Conservation (phyloP, 805 yeast species). For the Suhomyces xylopsoci region DNA sequence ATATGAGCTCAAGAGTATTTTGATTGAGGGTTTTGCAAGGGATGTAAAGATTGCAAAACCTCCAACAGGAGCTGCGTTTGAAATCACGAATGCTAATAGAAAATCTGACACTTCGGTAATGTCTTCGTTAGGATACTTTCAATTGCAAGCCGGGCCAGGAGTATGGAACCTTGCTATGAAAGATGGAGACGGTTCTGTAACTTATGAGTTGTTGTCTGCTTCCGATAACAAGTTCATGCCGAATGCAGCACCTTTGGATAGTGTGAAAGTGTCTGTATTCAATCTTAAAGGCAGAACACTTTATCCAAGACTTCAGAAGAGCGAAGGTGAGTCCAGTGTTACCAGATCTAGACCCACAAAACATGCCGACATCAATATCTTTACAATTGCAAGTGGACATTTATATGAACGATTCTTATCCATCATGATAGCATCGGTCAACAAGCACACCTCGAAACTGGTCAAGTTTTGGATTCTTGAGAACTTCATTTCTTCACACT, state of each 20-base stretch:
- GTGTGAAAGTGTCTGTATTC: neutral
- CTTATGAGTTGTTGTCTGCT: slow-evolving; percentile 35
- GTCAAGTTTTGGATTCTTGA: slow-evolving; percentile 87
- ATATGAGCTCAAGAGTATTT: slow-evolving; percentile 50
- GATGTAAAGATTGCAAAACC: slow-evolving; percentile 36
- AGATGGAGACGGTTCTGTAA: slow-evolving; percentile 18
- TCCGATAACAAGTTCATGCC: slow-evolving; percentile 39
- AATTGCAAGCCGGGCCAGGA: slow-evolving; percentile 73
- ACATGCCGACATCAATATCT: slow-evolving; percentile 71
- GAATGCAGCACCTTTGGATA: slow-evolving; percentile 20
- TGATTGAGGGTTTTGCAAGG: slow-evolving; percentile 70
- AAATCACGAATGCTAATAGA: slow-evolving; percentile 19
- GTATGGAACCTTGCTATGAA: slow-evolving; percentile 53
- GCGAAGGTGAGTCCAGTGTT: slow-evolving; percentile 14
- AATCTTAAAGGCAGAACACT: slow-evolving; percentile 22
- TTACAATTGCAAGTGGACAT: slow-evolving; percentile 81
- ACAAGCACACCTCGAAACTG: slow-evolving; percentile 51
- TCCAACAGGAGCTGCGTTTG: slow-evolving; percentile 54
- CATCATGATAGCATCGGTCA: slow-evolving; percentile 79
- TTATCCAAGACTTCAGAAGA: slow-evolving; percentile 44
- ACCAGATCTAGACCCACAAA: neutral
- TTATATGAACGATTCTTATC: slow-evolving; percentile 69
- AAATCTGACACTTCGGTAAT: slow-evolving; percentile 65
- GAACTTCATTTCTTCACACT: slow-evolving; percentile 70
- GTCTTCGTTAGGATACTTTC: slow-evolving; percentile 82